Conservation (phyloP, 176 grass and related monocot species). For the Areca catechu region DNA sequence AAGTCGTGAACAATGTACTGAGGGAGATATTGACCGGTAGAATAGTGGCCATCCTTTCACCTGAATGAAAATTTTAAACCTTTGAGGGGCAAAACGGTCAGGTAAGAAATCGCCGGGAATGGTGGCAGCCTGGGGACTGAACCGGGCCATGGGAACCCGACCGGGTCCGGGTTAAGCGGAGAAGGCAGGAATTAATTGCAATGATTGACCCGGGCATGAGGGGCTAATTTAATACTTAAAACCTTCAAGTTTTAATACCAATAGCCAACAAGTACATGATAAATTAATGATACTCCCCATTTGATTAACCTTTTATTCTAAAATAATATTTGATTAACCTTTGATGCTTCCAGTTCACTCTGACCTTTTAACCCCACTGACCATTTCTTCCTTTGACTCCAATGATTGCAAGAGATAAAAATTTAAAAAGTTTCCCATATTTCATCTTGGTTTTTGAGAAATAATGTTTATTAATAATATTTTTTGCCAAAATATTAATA, state of each 20-base stretch:
- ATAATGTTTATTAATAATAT: no score
- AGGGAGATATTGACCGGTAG: no score
- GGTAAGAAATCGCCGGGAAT: background rate
- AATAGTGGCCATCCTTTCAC: no score
- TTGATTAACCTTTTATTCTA: no score
- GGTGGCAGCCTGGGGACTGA: background rate
- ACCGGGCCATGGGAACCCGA: constrained; percentile 1
- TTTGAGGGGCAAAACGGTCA: background rate
- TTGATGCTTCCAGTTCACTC: no score
- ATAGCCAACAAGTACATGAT: no score
- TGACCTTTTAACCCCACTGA: background rate
- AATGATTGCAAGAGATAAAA: constrained; percentile 5
- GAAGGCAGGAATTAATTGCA: constrained; percentile 5
- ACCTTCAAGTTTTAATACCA: no score
- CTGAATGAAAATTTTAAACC: no score
- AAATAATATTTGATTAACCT: no score
- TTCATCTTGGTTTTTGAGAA: background rate
- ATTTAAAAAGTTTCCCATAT: background rate
- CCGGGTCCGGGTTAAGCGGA: constrained; percentile 1
- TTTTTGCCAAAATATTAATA: no score
- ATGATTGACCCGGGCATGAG: constrained; percentile 7
- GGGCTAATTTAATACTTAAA: background rate
- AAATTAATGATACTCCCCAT: no score
- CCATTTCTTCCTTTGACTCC: background rate
- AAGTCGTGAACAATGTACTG: no score